Conservation (phyloP, 495 filamentous ascomycete genomes). For the Penicillium waksmanii region DNA sequence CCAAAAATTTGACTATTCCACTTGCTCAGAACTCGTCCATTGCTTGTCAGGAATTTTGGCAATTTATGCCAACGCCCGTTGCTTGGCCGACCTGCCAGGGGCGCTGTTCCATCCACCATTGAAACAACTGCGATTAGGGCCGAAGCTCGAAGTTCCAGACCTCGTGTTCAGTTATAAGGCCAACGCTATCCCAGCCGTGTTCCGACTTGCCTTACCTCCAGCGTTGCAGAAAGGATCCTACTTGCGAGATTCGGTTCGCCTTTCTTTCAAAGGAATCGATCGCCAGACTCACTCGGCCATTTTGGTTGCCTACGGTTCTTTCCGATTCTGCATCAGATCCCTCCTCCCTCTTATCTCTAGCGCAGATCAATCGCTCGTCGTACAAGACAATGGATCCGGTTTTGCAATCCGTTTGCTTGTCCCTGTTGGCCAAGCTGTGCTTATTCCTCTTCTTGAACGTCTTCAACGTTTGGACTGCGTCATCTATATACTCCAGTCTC, state of each 20-base stretch:
- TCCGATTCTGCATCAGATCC: constrained; percentile 30
- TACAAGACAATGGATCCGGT: constrained; percentile 37
- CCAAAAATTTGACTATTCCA: constrained; percentile 28
- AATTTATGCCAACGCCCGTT: constrained; percentile 47
- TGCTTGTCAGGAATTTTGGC: constrained; percentile 45
- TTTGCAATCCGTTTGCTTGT: constrained; percentile 49
- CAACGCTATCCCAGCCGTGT: constrained; percentile 33
- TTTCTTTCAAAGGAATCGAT: constrained; percentile 49
- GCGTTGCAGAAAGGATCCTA: constrained; percentile 33
- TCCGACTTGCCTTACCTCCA: constrained; percentile 36
- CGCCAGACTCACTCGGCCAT: constrained; percentile 34
- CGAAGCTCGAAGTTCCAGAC: constrained; percentile 40
- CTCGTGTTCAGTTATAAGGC: constrained; percentile 40
- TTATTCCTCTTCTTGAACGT: constrained; percentile 40
- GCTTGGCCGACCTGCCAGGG: constrained; percentile 37
- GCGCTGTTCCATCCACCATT: constrained; percentile 39
- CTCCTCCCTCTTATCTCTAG: constrained; percentile 33
- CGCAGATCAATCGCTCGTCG: constrained; percentile 36
- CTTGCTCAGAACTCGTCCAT: constrained; percentile 43
- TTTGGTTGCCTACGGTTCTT: constrained; percentile 45
- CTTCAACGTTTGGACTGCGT: constrained; percentile 48
- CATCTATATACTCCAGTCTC: constrained; percentile 43
- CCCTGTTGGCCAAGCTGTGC: constrained; percentile 40
- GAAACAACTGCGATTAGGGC: constrained; percentile 37
- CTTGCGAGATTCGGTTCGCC: constrained; percentile 41